Evolutionary conservation across 106 monocot genomes (phyloP).

Genomic region (Allium sativum): DNA sequence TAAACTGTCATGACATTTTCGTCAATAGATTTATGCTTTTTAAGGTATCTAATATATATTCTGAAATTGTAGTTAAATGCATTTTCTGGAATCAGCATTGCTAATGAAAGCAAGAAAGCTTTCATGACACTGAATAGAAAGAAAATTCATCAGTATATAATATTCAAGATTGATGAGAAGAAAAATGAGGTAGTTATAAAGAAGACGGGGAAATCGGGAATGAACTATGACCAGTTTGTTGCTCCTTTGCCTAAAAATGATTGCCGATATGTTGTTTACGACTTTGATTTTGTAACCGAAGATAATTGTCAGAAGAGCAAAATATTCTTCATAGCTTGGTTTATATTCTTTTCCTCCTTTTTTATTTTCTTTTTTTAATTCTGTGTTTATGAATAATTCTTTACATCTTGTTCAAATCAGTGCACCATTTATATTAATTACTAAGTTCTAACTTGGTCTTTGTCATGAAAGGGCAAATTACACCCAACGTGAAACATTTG

Average conservation of each 20-base stretch:
- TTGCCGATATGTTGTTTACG: conserved; percentile 27
- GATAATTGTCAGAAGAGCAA: conserved; percentile 35
- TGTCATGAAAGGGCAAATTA: too few relatives aligned
- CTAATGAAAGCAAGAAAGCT: conserved; percentile 24
- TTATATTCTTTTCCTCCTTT: not conserved
- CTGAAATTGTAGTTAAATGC: conserved; percentile 14
- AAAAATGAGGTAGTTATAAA: conserved; percentile 28
- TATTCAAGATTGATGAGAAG: conserved; percentile 30
- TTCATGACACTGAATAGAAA: conserved; percentile 22
- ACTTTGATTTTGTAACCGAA: conserved; percentile 29
- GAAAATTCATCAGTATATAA: conserved; percentile 23
- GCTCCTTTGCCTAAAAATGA: conserved; percentile 26
- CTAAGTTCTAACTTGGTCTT: too few relatives aligned
- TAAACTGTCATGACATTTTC: too few relatives aligned
- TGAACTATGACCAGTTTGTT: conserved; percentile 24
- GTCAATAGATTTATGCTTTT: too few relatives aligned
- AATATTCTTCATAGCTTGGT: conserved; percentile 32
- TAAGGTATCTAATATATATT: too few relatives aligned
- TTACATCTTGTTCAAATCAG: too few relatives aligned
- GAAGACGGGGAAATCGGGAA: conserved; percentile 22
- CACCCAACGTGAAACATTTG: too few relatives aligned
- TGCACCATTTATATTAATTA: too few relatives aligned
- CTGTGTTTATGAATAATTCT: too few relatives aligned
- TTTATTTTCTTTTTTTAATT: too few relatives aligned
- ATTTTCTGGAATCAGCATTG: conserved; percentile 23